Evolutionary conservation across 805 yeast genomes (phyloP).

Genomic region (Komagataella populi): DNA sequence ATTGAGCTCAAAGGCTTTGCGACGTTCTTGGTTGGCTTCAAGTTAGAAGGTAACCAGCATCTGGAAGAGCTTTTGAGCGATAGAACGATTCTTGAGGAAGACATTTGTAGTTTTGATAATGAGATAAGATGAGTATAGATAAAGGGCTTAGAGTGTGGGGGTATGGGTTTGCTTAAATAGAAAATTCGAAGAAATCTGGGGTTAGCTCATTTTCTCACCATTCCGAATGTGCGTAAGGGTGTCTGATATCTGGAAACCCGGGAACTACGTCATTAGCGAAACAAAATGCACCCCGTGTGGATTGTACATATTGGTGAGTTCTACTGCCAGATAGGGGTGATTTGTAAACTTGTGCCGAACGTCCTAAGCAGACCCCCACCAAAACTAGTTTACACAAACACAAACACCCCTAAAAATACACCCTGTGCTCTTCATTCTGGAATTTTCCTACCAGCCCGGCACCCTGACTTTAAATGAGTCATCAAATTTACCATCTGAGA

Average conservation of each 20-base stretch:
- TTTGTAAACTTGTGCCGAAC: neutral
- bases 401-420: neutral
- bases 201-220: neutral
- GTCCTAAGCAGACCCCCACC: neutral
- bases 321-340: neutral
- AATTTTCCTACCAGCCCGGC: neutral
- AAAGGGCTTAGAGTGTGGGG: neutral
- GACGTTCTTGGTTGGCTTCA: neutral
- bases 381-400: neutral
- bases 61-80: conserved; percentile 3
- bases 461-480: neutral
- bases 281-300: neutral
- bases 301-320: neutral
- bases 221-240: neutral
- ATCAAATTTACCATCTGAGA: too few species aligned
- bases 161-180: neutral
- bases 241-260: neutral
- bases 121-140: neutral
- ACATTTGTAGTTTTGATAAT: neutral
- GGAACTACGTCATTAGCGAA: neutral
- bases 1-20: neutral
- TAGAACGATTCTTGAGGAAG: conserved; percentile 1
- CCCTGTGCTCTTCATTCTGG: neutral
- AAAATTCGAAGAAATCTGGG: neutral
- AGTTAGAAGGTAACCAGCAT: conserved; percentile 2